Evolutionary conservation across 2,329 filamentous ascomycete genomes (phyloP).

Genomic region (Scedosporium minutisporum): DNA sequence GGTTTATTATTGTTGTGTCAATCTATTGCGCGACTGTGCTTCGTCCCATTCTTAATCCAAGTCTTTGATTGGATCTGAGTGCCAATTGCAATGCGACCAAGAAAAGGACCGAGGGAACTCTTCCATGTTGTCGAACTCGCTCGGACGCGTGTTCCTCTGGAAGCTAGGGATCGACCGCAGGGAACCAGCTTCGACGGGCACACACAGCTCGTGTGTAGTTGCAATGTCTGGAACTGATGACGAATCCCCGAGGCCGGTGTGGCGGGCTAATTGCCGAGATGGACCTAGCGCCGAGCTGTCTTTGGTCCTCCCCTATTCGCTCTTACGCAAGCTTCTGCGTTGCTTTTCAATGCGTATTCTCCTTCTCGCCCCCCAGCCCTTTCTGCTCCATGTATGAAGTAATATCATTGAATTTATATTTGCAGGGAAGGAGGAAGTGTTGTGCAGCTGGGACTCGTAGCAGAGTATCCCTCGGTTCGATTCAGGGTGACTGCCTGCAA

Average conservation of each 20-base stretch:
- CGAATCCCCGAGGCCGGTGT: constrained; percentile 56
- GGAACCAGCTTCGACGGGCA: too few species aligned
- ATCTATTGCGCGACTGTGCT: background rate
- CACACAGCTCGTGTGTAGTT: background rate
- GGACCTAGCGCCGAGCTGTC: constrained; percentile 32
- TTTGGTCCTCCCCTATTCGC: background rate
- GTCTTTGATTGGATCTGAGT: background rate
- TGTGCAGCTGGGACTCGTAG: too few species aligned
- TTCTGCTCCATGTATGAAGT: too few species aligned
- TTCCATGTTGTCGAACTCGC: background rate
- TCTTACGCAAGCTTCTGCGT: constrained; percentile 17
- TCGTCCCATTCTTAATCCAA: background rate
- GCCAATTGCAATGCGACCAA: too few species aligned
- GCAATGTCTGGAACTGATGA: constrained; percentile 41
- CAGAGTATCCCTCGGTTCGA: too few species aligned
- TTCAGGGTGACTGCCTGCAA: too few species aligned
- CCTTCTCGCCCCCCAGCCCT: background rate
- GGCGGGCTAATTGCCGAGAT: constrained; percentile 44
- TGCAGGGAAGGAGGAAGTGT: too few species aligned
- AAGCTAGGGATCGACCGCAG: background rate
- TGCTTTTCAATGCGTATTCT: constrained; percentile 11
- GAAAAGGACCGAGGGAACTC: too few species aligned
- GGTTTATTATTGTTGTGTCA: background rate
- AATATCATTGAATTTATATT: too few species aligned
- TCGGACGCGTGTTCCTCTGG: background rate